Percentiles rank a stretch among this genome's conserved stretches.
Conservation (phyloP, 2,329 filamentous ascomycete species). For the Ampelomyces quisqualis region DNA sequence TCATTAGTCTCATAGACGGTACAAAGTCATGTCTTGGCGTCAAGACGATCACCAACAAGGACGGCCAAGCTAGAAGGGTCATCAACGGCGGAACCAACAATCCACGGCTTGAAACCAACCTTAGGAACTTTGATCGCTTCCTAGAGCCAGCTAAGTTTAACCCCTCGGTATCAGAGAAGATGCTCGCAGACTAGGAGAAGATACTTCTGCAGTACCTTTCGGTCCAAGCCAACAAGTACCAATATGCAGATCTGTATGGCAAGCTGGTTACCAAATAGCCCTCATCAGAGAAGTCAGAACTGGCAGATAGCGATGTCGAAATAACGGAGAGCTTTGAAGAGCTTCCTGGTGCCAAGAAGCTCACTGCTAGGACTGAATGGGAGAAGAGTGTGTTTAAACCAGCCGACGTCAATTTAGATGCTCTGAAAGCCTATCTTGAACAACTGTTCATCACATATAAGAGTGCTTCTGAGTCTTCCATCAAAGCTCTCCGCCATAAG, state of each 20-base stretch:
- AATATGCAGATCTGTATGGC: slow-evolving; percentile 41
- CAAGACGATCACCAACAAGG: slow-evolving; percentile 16
- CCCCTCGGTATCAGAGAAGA: slow-evolving; percentile 37
- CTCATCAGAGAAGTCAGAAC: slow-evolving; percentile 25
- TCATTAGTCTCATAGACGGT: slow-evolving; percentile 30
- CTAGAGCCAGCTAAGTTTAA: slow-evolving; percentile 42
- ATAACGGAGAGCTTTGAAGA: slow-evolving; percentile 37
- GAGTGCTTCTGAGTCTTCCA: slow-evolving; percentile 16
- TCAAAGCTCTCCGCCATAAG: slow-evolving; percentile 20
- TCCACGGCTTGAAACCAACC: slow-evolving; percentile 26
- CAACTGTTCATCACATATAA: slow-evolving; percentile 23
- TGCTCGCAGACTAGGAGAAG: slow-evolving; percentile 37
- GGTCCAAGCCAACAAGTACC: slow-evolving; percentile 40
- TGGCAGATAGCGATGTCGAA: slow-evolving; percentile 22
- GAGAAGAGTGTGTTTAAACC: slow-evolving; percentile 38
- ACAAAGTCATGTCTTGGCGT: slow-evolving; percentile 33
- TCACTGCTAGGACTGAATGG: slow-evolving; percentile 32
- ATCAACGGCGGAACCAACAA: slow-evolving; percentile 22
- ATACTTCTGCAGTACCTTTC: slow-evolving; percentile 34
- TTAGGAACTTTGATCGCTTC: slow-evolving; percentile 40
- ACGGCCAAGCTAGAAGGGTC: slow-evolving; percentile 17
- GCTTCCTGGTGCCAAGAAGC: slow-evolving; percentile 32
- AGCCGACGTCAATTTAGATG: slow-evolving; percentile 22
- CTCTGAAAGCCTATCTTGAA: slow-evolving; percentile 27
- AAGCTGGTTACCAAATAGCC: slow-evolving; percentile 43